Evolutionary conservation across 2,329 filamentous ascomycete genomes (phyloP).

Genomic region (Talaromyces sp.): DNA sequence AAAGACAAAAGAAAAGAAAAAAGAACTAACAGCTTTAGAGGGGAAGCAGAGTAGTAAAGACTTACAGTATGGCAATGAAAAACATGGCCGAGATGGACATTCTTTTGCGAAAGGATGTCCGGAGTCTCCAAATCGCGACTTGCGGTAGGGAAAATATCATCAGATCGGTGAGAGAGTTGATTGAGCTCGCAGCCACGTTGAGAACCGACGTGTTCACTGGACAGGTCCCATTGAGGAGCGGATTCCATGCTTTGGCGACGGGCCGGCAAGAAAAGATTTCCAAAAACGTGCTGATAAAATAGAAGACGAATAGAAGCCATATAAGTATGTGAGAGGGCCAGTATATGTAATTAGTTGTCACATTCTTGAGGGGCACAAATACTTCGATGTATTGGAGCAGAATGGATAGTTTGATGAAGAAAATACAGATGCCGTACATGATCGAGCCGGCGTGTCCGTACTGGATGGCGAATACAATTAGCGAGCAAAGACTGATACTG

Average conservation of each 20-base stretch:
- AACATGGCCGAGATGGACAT: not conserved
- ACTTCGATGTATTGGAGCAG: not conserved
- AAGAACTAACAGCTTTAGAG: not conserved
- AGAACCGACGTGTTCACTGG: not conserved
- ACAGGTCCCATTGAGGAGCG: not conserved
- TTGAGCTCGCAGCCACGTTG: not conserved
- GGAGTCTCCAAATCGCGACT: not conserved
- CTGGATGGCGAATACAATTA: not conserved
- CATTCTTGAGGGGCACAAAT: not conserved
- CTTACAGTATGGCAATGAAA: not conserved
- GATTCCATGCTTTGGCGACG: not conserved
- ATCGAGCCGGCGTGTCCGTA: not conserved
- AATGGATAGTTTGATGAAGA: conserved; percentile 2
- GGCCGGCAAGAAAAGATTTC: not conserved
- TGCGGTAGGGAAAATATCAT: not conserved
- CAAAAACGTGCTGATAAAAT: not conserved
- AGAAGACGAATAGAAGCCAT: not conserved
- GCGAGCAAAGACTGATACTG: not conserved
- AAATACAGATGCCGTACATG: not conserved
- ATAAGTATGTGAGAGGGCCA: not conserved
- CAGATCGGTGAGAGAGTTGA: not conserved
- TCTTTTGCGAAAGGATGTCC: not conserved
- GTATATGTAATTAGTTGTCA: not conserved
- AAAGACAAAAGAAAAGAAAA: not conserved
- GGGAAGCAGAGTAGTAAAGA: not conserved